Evolutionary conservation across 2,329 filamentous ascomycete genomes (phyloP), one percentile per base, ranked within the genome.

Genomic region (Botrytis tulipae): DNA sequence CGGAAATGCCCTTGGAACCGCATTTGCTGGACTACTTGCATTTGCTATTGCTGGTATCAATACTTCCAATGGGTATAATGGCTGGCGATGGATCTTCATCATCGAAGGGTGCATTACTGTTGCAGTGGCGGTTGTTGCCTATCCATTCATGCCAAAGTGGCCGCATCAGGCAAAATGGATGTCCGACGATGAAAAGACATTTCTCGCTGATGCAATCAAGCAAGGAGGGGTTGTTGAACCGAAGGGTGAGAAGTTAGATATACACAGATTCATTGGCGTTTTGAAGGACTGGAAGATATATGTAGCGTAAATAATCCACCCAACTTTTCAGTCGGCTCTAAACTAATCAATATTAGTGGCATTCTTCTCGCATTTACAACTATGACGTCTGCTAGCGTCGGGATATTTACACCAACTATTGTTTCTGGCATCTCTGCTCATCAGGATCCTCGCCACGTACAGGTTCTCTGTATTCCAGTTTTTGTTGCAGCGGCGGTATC

Each of bases 21-120:
- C 44, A 37, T 37, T 67, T 67, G 14, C 63, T 20, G 63, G 44
- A 67, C 35, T 67, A 4, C 44, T 67, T 67, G 44, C 63, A 32
- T 67, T 51, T 35, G 63, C 63, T 51, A n/a, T 67, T 67, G 63
- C 63, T 37, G 44, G 44, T 32, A 67, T 51, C 32, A n/a, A 51
- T n/a, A 51, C 7, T 51, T 25, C 6, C 14, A 48, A n/a, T 35
- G 32, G 32, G 3, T 67, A 51, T 67, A 46, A 67, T 18, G 63
- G 44, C 2, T 67, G 63, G 32, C 51, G 63, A 67, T 67, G 32
- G 63, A 67, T 51, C 10, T 67, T 67, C 44, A 67, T 67, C 29
- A 22, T 51, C 20, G 63, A 51, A 48, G 44, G 44, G 9, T 67
- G 44, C 20, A 51, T 67, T 16, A 67, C 63, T 51, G 44, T 35